Conservation (phyloP, 1,284 basidiomycete species). For the Porogramme epimiltina region DNA sequence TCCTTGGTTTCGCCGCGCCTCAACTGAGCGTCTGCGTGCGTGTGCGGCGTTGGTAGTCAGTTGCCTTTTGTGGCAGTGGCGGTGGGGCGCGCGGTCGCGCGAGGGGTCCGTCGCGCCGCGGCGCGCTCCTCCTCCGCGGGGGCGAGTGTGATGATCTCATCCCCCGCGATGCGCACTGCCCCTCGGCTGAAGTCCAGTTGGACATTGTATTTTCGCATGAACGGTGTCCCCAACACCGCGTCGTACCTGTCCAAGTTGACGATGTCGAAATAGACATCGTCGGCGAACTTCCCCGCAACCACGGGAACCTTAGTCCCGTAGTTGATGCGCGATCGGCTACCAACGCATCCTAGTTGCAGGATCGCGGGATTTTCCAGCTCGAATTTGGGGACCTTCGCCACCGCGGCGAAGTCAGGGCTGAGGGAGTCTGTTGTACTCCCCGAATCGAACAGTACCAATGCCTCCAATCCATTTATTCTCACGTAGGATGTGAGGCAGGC, state of each 20-base stretch:
- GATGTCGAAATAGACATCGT: not conserved
- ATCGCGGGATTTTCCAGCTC: conserved; percentile 23
- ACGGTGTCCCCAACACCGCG: not conserved
- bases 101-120: no score
- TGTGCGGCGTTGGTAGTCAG: no score
- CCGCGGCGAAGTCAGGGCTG: conserved; percentile 21
- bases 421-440: conserved; percentile 27
- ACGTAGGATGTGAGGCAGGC: no score
- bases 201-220: not conserved
- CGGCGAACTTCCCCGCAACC: not conserved
- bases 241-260: not conserved
- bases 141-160: not conserved
- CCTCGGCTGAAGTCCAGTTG: not conserved
- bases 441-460: conserved; percentile 25
- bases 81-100: no score
- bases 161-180: not conserved
- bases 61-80: no score
- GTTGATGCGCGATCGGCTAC: conserved; percentile 26
- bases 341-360: conserved; percentile 27
- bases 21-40: no score
- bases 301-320: not conserved
- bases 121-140: no score
- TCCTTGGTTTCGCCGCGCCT: no score
- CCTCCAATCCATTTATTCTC: conserved; percentile 23
- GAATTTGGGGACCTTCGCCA: conserved; percentile 7